Base-by-base conservation (phyloP, 2,329 filamentous ascomycete species). In the Epichloe scottii region DNA sequence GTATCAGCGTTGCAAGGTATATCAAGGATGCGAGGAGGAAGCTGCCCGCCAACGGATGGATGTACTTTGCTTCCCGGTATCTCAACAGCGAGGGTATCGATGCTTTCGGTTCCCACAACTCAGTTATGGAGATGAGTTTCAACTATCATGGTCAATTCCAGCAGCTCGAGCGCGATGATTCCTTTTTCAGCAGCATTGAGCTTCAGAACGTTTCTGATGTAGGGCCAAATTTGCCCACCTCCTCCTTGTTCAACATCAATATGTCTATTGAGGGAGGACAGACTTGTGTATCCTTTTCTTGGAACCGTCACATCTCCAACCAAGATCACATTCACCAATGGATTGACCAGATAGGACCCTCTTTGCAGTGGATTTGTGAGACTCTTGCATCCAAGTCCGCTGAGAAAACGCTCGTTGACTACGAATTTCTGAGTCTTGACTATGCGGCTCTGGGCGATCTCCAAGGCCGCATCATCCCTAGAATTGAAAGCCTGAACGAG, bases 381-480 rank as follows among this genome's bases (percentile, higher is more conserved):
- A 46, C 23, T 23, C 42, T 50, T 17, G 37, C 15, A 15, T 19
- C 42, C 10, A 40, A 6, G 14, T 39, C 49, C 4, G 21, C 6
- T 3, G 33, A 43, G 34, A 26, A 21, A 12, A 51, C 50, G 5
- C 50, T 51, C 17, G 14, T 35, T 21, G 50, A 51, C 44, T 51
- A 30, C 30, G 38, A 51, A 8, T 44, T 51, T 17, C 12, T 51
- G 14, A 42, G 23, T 10, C 14, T 65, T 0, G 57, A 58, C 23
- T 66, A 69, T 52, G 52, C 56, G 0, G 60, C 56, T 19, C 53
- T 67, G 1, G 55, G 61, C 8, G 58, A 57, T 10, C 55, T 66
- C 0, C 42, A 54, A 7, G 57, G 50, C 4, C 54, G 11, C 43
- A 54, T 48, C 26, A 56, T 66, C 12, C 57, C 55, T 6, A 49